A percentile compares a stretch with the other conserved stretches of the same genome.
phyloP scores from a whole-genome alignment of 2,329 filamentous ascomycete genomes.

The Scedosporium apiospermum region DNA sequence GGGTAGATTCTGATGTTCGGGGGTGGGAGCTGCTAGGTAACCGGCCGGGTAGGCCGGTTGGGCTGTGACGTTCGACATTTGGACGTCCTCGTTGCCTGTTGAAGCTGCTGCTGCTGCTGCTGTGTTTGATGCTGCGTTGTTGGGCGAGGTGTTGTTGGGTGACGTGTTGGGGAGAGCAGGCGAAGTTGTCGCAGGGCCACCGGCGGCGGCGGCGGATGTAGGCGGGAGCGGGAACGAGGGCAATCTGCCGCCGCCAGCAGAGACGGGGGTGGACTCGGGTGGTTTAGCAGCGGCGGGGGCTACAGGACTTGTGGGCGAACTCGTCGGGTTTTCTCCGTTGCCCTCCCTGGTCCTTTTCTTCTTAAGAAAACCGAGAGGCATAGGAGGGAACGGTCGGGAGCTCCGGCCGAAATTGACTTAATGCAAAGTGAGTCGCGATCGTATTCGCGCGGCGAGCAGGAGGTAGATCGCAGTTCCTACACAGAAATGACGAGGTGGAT shows the following conservation, averaged over 20 bases:
- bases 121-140: no score
- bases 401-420: not conserved
- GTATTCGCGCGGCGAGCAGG: not conserved
- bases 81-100: slow-evolving; percentile 13
- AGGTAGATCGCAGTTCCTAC: not conserved
- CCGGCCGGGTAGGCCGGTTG: slow-evolving; percentile 18
- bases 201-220: slow-evolving; percentile 10
- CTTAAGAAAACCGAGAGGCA: slow-evolving; percentile 97
- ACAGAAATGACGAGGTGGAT: slow-evolving; percentile 1
- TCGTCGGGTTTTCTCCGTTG: slow-evolving; percentile 43
- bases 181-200: slow-evolving; percentile 15
- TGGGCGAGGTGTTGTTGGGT: slow-evolving; percentile 11
- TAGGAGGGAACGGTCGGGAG: slow-evolving; percentile 27
- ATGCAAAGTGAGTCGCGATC: slow-evolving; percentile 18
- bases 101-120: slow-evolving; percentile 15
- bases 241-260: slow-evolving; percentile 15
- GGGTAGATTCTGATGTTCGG: slow-evolving; percentile 60
- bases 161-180: slow-evolving; percentile 17
- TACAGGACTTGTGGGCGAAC: slow-evolving; percentile 54
- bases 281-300: slow-evolving; percentile 47
- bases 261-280: slow-evolving; percentile 33
- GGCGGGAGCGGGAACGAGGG: slow-evolving; percentile 20
- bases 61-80: slow-evolving; percentile 19
- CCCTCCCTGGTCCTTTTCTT: slow-evolving; percentile 98
- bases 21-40: slow-evolving; percentile 26